Evolutionary conservation across 352 stramenopile genomes (phyloP), one percentile per base, ranked within the genome.

Genomic region (Phytophthora gonapodyides): DNA sequence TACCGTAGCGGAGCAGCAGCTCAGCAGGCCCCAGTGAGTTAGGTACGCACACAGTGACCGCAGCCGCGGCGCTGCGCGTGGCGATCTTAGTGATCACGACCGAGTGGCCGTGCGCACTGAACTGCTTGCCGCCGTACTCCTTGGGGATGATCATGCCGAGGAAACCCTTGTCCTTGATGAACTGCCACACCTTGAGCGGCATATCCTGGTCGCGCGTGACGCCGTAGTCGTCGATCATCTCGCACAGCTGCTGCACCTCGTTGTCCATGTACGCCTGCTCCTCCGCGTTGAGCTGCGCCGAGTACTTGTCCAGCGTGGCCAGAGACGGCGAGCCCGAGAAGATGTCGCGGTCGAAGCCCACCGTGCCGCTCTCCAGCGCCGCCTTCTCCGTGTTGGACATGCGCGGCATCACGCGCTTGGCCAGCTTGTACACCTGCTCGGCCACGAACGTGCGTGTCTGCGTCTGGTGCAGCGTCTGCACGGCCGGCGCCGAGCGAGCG

Each of bases 61-160:
- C 88, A 16, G 90, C 93, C 51, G 97, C 81, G 11, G 94, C 86
- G 48, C 88, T 98, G 37, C 97, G 92, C 24, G 91, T 96, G 1
- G 87, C 92, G 56, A 98, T 76, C 78, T 98, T 98, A 35, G 87
- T 96, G 59, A 98, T 86, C 36, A 98, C 89, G 49, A 88, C 69
- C 57, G 87, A 97, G 82, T 98, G 91, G 49, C 89, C 91, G 60
- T 98, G 91, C 7, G 88, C 88, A 31, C 81, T 91, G 66, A 98
- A 96, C 61, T 96, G 89, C 40, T 89, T 75, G 54, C 91, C 91
- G 57, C 90, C 90, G 70, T 97, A 99, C 72, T 98, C 84, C 74
- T 99, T 98, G 21, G 96, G 97, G 65, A 99, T 99, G 72, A 99
- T 99, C 86, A 99, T 98, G 30, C 92, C 95, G 45, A 99, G 90